Conservation (phyloP, 192 early-diverging fungal species). For the Gaertneriomyces sp. region DNA sequence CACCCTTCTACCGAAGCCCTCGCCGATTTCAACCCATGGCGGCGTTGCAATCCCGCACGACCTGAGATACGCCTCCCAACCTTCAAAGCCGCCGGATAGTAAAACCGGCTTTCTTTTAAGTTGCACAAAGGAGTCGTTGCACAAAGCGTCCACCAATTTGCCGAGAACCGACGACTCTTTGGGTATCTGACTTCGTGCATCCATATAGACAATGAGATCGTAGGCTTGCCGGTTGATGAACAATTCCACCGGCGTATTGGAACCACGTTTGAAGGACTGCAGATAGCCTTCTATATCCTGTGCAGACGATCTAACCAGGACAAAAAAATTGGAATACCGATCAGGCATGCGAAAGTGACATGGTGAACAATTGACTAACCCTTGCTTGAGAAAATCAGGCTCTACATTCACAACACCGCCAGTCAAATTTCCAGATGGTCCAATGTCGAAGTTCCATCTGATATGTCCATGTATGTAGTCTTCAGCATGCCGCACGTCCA, state of each 20-base stretch:
- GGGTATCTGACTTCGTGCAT: constrained; percentile 51
- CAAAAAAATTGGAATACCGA: not conserved
- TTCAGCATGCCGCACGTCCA: constrained; percentile 75
- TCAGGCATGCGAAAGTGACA: too few species aligned
- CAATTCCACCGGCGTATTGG: constrained; percentile 34
- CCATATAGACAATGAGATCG: constrained; percentile 72
- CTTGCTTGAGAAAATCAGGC: constrained; percentile 48
- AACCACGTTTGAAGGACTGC: constrained; percentile 34
- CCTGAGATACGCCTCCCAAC: constrained; percentile 60
- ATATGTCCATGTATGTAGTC: constrained; percentile 67
- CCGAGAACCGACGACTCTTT: constrained; percentile 16
- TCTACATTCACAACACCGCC: constrained; percentile 69
- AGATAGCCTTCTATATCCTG: constrained; percentile 24
- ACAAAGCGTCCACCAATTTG: constrained; percentile 58
- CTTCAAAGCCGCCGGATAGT: constrained; percentile 75
- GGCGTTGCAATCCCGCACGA: constrained; percentile 38
- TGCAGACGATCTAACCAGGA: not conserved
- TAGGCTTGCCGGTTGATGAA: constrained; percentile 65
- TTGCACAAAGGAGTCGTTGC: constrained; percentile 51
- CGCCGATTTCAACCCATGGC: constrained; percentile 45
- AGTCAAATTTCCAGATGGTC: not conserved
- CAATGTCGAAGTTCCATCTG: constrained; percentile 41
- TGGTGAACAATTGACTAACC: too few species aligned
- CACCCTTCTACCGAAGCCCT: constrained; percentile 22
- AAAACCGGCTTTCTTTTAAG: constrained; percentile 61